Percentiles rank a stretch among this genome's conserved stretches.
phyloP scores from a whole-genome alignment of 805 yeast species.

The Scheffersomyces lignosus region DNA sequence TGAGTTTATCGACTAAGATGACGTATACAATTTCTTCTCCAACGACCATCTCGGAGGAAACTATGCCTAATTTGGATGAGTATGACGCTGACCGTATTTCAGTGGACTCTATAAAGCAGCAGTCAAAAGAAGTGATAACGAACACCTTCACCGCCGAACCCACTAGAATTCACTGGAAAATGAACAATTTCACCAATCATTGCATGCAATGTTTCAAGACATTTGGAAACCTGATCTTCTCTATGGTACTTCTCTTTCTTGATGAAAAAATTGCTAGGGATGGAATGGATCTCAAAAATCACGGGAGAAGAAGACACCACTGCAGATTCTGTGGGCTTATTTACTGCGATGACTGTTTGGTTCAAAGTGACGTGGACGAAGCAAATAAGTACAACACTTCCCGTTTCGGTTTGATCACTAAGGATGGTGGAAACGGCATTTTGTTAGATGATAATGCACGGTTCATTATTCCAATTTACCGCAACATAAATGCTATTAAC shows the following conservation, averaged over 20 bases:
- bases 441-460: constrained; percentile 27
- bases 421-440: constrained; percentile 12
- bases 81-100: neutral
- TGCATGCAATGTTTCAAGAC: constrained; percentile 44
- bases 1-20: neutral
- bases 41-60: neutral
- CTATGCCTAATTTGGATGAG: neutral
- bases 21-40: constrained; percentile 8
- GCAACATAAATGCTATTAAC: constrained; percentile 15
- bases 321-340: constrained; percentile 54
- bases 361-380: constrained; percentile 10
- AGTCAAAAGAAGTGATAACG: neutral
- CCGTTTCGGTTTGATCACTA: constrained; percentile 2
- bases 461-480: constrained; percentile 36
- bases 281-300: constrained; percentile 2
- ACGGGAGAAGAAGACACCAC: constrained; percentile 42
- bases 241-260: constrained; percentile 7
- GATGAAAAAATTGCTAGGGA: constrained; percentile 5
- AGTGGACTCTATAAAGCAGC: neutral
- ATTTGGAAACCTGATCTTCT: constrained; percentile 23
- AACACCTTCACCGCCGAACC: constrained; percentile 34
- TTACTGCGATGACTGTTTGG: constrained; percentile 31
- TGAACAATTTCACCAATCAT: constrained; percentile 37
- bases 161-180: constrained; percentile 54
- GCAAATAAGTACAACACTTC: constrained; percentile 1